Percentiles rank a stretch among this genome's conserved stretches.
These are phyloP conservation scores for Trichoderma sp. DNA, from an alignment of 2,329 filamentous ascomycete genomes.

Conservation along the genomic window DNA sequence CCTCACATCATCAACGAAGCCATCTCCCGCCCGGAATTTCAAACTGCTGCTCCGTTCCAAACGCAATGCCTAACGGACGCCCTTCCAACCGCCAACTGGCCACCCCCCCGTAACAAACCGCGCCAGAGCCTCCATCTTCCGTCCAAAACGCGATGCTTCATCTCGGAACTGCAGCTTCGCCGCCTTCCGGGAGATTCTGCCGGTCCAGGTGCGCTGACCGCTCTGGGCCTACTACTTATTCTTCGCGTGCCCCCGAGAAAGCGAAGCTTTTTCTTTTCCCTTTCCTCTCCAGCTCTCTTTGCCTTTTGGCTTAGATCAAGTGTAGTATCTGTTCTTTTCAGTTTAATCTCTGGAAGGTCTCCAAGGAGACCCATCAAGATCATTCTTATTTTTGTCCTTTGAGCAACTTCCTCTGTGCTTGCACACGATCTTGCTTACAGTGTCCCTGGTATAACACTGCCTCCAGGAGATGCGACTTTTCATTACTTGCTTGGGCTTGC, in stretches of 20 bases:
- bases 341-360: slow-evolving; percentile 90
- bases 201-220: neutral
- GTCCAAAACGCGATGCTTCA: neutral
- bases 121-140: neutral
- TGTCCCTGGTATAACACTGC: slow-evolving; percentile 47
- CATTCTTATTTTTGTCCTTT: slow-evolving; percentile 63
- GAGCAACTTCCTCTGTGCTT: slow-evolving; percentile 41
- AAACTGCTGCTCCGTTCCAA: neutral
- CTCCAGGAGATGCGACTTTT: slow-evolving; percentile 46
- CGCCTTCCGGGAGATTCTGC: slow-evolving; percentile 2
- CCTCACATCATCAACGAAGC: neutral
- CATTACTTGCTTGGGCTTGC: slow-evolving; percentile 39
- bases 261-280: slow-evolving; percentile 28
- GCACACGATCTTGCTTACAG: slow-evolving; percentile 39
- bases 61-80: neutral
- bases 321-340: slow-evolving; percentile 97
- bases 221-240: slow-evolving; percentile 26
- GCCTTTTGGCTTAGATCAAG: slow-evolving; percentile 79
- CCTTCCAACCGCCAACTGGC: neutral
- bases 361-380: slow-evolving; percentile 71
- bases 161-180: slow-evolving; percentile 7
- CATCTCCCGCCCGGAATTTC: neutral
- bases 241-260: slow-evolving; percentile 15
- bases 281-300: slow-evolving; percentile 43
- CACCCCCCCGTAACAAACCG: neutral